Percentiles rank a stretch among this genome's conserved stretches.
These are phyloP conservation scores for Podaxis sp. DNA, from an alignment of 768 basidiomycete genomes.

Conservation along the genomic window DNA sequence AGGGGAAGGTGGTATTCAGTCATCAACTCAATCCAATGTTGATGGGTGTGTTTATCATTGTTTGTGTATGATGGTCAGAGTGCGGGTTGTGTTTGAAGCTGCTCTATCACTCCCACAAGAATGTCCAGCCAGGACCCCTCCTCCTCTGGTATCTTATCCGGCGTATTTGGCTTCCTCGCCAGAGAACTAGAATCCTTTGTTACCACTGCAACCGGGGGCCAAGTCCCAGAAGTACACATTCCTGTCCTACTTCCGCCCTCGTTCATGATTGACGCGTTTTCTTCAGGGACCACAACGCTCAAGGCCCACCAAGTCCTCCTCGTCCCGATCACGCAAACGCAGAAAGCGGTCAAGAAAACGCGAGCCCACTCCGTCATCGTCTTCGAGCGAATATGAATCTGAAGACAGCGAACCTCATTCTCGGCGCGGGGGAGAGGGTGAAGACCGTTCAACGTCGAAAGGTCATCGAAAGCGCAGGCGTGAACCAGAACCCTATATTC, in stretches of 20 bases:
- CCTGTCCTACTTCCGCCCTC: slow-evolving; percentile 3
- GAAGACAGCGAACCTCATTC: not conserved
- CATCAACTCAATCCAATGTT: no score
- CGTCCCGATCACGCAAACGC: slow-evolving; percentile 15
- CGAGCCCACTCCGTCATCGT: slow-evolving; percentile 4
- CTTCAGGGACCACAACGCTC: not conserved
- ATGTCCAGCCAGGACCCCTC: slow-evolving; percentile 11
- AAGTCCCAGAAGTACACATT: slow-evolving; percentile 8
- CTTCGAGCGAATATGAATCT: slow-evolving; percentile 4
- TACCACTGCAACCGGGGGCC: slow-evolving; percentile 54
- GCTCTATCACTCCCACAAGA: not conserved
- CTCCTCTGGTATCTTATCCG: slow-evolving; percentile 49
- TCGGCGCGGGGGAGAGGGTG: not conserved
- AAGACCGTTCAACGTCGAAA: not conserved
- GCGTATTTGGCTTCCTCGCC: slow-evolving; percentile 68
- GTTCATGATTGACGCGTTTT: slow-evolving; percentile 2
- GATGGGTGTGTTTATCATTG: not conserved
- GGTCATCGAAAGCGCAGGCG: slow-evolving; percentile 9
- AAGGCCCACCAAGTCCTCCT: slow-evolving; percentile 15
- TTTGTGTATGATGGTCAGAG: not conserved
- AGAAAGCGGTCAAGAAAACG: slow-evolving; percentile 3
- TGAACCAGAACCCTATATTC: not conserved
- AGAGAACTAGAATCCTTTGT: slow-evolving; percentile 73
- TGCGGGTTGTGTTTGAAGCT: not conserved
- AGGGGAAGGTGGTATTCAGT: no score